phyloP scores from a whole-genome alignment of 768 basidiomycete genomes.

The Lentinula boryana region DNA sequence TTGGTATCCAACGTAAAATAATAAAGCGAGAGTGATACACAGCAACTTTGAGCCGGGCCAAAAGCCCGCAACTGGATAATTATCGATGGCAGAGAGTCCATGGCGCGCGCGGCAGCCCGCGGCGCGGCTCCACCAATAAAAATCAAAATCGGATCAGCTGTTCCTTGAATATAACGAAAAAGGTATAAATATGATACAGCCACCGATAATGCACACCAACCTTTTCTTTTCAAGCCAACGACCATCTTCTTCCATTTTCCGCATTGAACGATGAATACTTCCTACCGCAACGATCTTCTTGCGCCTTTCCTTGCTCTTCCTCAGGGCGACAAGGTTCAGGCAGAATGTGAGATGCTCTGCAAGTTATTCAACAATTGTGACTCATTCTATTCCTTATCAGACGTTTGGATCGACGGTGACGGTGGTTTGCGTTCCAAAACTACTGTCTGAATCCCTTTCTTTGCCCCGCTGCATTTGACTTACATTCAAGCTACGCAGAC shows the following conservation, averaged over 20 bases:
- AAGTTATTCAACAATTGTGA: constrained; percentile 11
- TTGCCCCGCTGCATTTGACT: constrained; percentile 4
- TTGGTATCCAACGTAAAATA: not conserved
- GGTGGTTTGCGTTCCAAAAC: constrained; percentile 95
- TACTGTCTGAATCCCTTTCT: constrained; percentile 47
- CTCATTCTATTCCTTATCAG: constrained; percentile 33
- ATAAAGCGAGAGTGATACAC: not conserved
- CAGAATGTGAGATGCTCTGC: constrained; percentile 64
- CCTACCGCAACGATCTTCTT: constrained; percentile 81
- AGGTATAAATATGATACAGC: not conserved
- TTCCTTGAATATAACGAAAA: not conserved
- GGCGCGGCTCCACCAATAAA: not conserved
- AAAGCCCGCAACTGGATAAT: not conserved
- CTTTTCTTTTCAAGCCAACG: not conserved
- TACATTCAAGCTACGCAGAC: constrained; percentile 47
- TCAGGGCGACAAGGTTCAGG: constrained; percentile 91
- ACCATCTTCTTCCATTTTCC: not conserved
- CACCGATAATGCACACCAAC: not conserved
- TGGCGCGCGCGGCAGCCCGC: not conserved
- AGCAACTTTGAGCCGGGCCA: not conserved
- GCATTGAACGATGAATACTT: constrained; percentile 21
- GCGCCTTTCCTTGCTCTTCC: constrained; percentile 83
- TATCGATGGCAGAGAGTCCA: not conserved
- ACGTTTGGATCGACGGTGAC: constrained; percentile 98
- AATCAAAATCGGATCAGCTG: constrained; percentile 3